phyloP scores from a whole-genome alignment of 352 stramenopile species.

The Pythium aristosporum region DNA sequence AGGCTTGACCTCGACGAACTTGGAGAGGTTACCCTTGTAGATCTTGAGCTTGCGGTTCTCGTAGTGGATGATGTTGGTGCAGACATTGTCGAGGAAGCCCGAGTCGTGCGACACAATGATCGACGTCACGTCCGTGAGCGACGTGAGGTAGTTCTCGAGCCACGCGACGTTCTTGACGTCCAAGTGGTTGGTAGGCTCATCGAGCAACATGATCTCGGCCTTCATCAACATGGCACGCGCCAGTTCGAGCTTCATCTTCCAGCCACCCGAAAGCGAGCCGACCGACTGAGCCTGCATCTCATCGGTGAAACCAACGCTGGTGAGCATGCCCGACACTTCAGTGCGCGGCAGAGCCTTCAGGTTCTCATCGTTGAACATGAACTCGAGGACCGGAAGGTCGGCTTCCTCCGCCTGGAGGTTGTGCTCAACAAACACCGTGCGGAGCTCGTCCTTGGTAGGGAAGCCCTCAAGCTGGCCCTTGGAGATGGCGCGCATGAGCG shows the following conservation, averaged over 20 bases:
- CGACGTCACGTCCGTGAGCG: slow-evolving; percentile 87
- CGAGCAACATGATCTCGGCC: slow-evolving; percentile 95
- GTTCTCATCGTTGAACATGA: slow-evolving; percentile 87
- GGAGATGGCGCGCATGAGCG: slow-evolving; percentile 95
- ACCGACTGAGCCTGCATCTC: slow-evolving; percentile 93
- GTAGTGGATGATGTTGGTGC: slow-evolving; percentile 98
- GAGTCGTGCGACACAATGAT: slow-evolving; percentile 97
- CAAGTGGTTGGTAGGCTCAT: slow-evolving; percentile 95
- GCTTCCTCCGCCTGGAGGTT: slow-evolving; percentile 92
- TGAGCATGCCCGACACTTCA: slow-evolving; percentile 91
- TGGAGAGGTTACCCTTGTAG: slow-evolving; percentile 86
- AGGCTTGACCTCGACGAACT: slow-evolving; percentile 85
- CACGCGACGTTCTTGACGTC: slow-evolving; percentile 93
- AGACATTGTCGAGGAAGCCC: slow-evolving; percentile 97
- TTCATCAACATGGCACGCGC: slow-evolving; percentile 94
- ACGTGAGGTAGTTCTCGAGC: slow-evolving; percentile 91
- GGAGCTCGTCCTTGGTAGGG: slow-evolving; percentile 92
- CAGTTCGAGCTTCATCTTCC: slow-evolving; percentile 95
- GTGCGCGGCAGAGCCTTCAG: slow-evolving; percentile 87
- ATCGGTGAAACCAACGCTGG: slow-evolving; percentile 91
- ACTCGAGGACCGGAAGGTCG: slow-evolving; percentile 83
- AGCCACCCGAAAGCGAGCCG: slow-evolving; percentile 93
- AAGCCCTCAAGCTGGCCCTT: slow-evolving; percentile 96
- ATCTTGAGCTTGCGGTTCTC: slow-evolving; percentile 91
- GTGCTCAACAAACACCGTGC: slow-evolving; percentile 97